Evolutionary conservation across 768 basidiomycete genomes (phyloP).

Genomic region (Pulveroboletus frians): DNA sequence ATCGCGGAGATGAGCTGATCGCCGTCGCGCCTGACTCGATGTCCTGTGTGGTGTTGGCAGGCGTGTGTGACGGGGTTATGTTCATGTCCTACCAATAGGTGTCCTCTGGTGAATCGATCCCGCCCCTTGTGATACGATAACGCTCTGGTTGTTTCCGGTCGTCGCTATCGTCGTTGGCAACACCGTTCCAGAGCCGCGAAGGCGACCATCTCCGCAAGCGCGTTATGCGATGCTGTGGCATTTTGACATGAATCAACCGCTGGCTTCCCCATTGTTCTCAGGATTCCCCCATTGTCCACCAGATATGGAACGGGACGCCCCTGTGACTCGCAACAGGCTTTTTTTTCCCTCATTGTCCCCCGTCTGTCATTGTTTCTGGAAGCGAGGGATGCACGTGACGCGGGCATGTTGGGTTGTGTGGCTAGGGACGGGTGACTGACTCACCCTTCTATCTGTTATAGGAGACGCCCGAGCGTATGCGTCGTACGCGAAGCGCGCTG

Average conservation of each 20-base stretch:
- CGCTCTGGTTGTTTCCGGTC: not conserved
- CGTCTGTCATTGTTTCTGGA: conserved; percentile 14
- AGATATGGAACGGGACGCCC: conserved; percentile 10
- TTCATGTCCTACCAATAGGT: conserved; percentile 3
- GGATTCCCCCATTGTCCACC: conserved; percentile 19
- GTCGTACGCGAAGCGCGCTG: conserved; percentile 42
- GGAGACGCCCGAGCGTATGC: conserved; percentile 34
- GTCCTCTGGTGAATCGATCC: conserved; percentile 5
- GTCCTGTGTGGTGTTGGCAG: conserved; percentile 14
- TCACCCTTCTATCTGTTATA: conserved; percentile 15
- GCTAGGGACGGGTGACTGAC: conserved; percentile 8
- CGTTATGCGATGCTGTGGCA: conserved; percentile 8
- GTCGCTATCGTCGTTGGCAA: not conserved
- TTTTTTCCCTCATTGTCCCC: conserved; percentile 9
- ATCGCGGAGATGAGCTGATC: conserved; percentile 27
- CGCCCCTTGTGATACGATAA: not conserved
- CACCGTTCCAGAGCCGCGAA: not conserved
- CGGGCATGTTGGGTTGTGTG: too few relatives aligned
- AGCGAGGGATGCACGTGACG: too few relatives aligned
- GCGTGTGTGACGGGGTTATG: conserved; percentile 9
- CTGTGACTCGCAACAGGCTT: not conserved
- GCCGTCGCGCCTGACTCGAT: conserved; percentile 21
- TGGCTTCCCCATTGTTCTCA: conserved; percentile 12
- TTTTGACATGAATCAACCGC: conserved; percentile 2
- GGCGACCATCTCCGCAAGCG: conserved; percentile 12